These are phyloP conservation scores for Mycena vitilis DNA, from an alignment of 768 basidiomycete species.

Conservation along the genomic window DNA sequence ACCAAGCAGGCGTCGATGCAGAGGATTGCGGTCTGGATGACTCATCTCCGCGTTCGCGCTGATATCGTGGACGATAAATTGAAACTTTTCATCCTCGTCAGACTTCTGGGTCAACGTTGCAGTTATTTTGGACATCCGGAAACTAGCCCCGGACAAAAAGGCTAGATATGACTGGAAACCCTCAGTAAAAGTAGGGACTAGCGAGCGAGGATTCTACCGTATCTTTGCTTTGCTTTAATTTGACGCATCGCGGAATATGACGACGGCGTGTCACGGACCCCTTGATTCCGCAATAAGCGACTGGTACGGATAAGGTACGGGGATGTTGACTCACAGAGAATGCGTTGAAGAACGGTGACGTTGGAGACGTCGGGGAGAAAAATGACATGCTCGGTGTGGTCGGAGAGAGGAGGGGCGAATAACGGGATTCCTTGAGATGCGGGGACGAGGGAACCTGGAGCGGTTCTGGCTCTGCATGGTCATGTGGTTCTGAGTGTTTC, in stretches of 20 bases:
- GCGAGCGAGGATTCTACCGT: conserved; percentile 46
- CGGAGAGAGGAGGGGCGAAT: conserved; percentile 40
- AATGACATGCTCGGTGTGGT: conserved; percentile 35
- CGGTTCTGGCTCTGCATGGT: conserved; percentile 13
- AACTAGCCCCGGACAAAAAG: conserved; percentile 54
- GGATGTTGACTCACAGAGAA: conserved; percentile 53
- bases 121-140: conserved; percentile 62
- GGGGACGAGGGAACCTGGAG: conserved; percentile 14
- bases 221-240: conserved; percentile 53
- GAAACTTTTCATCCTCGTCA: conserved; percentile 51
- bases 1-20: conserved; percentile 69
- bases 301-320: neutral
- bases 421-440: conserved; percentile 21
- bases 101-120: conserved; percentile 52
- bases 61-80: conserved; percentile 55
- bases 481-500: conserved; percentile 15
- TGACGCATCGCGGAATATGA: conserved; percentile 49
- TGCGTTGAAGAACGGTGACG: conserved; percentile 51
- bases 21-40: conserved; percentile 52
- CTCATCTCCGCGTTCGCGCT: conserved; percentile 59
- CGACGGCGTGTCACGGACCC: conserved; percentile 59
- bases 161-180: conserved; percentile 56
- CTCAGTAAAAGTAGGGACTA: conserved; percentile 6
- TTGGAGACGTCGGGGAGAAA: conserved; percentile 39
- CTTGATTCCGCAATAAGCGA: conserved; percentile 41